Conservation (phyloP, 306 rosid genomes). For the Clitoria ternatea region DNA sequence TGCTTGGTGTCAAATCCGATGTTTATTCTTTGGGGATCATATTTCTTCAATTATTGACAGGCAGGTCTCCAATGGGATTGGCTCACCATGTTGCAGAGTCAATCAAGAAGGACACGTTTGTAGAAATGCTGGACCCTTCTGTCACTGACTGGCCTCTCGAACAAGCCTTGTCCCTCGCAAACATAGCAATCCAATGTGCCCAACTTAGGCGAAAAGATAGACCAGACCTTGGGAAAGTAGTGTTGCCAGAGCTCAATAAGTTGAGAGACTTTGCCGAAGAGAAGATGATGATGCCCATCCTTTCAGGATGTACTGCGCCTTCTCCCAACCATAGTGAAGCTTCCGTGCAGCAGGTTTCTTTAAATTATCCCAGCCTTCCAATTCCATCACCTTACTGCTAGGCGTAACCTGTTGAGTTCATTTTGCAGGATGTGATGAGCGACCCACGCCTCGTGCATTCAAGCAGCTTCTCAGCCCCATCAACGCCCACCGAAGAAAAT, state of each 20-base stretch:
- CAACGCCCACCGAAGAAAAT: neutral
- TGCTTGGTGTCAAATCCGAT: conserved; percentile 95
- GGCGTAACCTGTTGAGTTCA: neutral
- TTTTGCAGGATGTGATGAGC: conserved; percentile 6
- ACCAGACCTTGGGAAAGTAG: conserved; percentile 63
- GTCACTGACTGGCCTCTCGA: conserved; percentile 75
- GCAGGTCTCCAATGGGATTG: conserved; percentile 80
- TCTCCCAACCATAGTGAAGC: conserved; percentile 24
- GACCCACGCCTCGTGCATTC: neutral
- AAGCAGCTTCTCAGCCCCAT: neutral
- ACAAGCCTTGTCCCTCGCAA: conserved; percentile 53
- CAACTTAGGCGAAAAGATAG: conserved; percentile 90
- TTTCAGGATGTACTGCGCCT: neutral
- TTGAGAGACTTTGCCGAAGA: conserved; percentile 68
- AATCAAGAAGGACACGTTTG: conserved; percentile 51
- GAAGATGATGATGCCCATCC: conserved; percentile 19
- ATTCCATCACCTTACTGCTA: neutral
- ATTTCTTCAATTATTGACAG: conserved; percentile 71
- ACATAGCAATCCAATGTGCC: conserved; percentile 62
- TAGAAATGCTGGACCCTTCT: conserved; percentile 58
- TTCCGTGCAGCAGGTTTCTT: conserved; percentile 47
- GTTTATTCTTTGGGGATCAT: conserved; percentile 86
- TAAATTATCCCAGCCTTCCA: neutral
- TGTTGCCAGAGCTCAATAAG: conserved; percentile 56
- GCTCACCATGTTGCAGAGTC: conserved; percentile 46